Base-by-base conservation (phyloP, 2,329 filamentous ascomycete genomes). In the Xylaria hypoxylon region DNA sequence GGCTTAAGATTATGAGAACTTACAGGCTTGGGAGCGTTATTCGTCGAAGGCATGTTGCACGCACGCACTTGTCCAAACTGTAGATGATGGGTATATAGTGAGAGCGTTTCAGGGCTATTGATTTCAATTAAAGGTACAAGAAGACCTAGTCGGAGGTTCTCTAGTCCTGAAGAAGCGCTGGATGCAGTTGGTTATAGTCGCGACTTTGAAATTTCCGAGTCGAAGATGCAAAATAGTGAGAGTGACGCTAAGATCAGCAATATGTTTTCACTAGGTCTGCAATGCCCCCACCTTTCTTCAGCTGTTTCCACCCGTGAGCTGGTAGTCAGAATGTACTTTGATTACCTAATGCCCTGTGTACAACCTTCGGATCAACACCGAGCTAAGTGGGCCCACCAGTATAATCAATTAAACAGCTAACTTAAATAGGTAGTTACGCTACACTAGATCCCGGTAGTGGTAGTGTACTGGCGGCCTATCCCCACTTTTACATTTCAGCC, bases 21-120 rank as follows among this genome's bases (percentile, higher is more conserved):
- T 68, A 70, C 68, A 48, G 70, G 70, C 31, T 71, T 71, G 28
- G 67, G 65, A 40, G 59, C 59, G 47, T 71, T 71, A 11, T 68
- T 59, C 2, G 70, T 71, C n/a, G 70, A 75, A 50, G 74, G 74
- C 74, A 75, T 75, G 24, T 65, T 74, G 68, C 44, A 52, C 47
- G 68, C 44, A 52, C 47, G 59, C 62, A 28, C 52, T 61, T 19
- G 31, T 24, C 24, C 42, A 42, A 51, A 22, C 8, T 11, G 44
- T 15, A 40, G 6, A 22, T 11, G 28, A 19, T 10, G n/a, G 0
- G 26, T n/a, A 31, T 48, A 24, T 6, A 31, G 19, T 15, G 31
- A 11, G 10, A 26, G 33, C 5, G 3, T 11, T 26, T 10, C 5
- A 5, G 48, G 6, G 53, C 28, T 28, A 8, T 33, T 13, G 38